Base-by-base conservation (phyloP, 352 stramenopile species). In the Phytophthora foliorum region DNA sequence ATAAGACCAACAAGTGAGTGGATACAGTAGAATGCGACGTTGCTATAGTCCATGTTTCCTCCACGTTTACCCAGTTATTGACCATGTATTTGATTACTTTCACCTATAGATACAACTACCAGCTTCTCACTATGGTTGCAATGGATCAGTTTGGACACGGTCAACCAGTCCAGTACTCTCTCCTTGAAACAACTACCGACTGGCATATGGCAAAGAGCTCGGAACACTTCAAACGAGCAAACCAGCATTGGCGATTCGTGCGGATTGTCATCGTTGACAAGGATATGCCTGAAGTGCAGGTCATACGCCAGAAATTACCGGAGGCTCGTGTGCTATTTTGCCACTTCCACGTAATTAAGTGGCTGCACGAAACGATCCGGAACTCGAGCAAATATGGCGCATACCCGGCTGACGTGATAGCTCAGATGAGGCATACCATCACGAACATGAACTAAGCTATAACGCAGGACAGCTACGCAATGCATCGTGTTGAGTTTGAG, bases 281-380 rank as follows among this genome's bases (percentile, higher is more conserved):
- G 29, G 49, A 67, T 19, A 52, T 59, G 38, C 38, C 27, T 7
- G 48, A 59, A 14, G 44, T 63, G 14, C 44, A 63, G 2, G 44
- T 56, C 1, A 56, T 51, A 3, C 48, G n/a, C 1, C 22, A 42
- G 6, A 56, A 56, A n/a, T n/a, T n/a, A n/a, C n/a, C n/a, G 24
- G 45, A 59, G 25, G 45, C 25, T 1, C 17, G 52, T 63, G 62
- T 45, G n/a, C n/a, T n/a, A n/a, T n/a, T n/a, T n/a, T n/a, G n/a
- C n/a, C 62, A 63, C 21, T 63, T 69, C 27, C 45, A 56, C 13
- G 53, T 58, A 1, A 63, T 69, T 4, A n/a, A n/a, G n/a, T n/a
- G n/a, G n/a, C n/a, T n/a, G n/a, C n/a, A n/a, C n/a, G n/a, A n/a
- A n/a, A n/a, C 8, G 0, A 59, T 63, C 17, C 52, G 53, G 0